Evolutionary conservation across 371 early-diverging fungal species (phyloP).

Genomic region (Conidiobolus incongruus): DNA sequence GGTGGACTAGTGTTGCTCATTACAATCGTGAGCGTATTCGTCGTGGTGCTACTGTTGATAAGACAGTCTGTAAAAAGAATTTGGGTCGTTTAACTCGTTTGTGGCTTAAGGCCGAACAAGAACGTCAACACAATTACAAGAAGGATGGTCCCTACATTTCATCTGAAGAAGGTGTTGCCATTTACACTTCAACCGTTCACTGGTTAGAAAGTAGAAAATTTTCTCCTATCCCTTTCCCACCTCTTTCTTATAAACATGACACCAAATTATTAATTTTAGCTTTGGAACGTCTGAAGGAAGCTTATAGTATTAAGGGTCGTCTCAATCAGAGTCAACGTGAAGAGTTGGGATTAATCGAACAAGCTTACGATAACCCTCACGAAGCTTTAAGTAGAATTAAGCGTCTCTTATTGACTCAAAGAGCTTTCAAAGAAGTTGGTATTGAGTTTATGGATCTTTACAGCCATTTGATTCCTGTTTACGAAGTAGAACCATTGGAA

Average conservation of each 20-base stretch:
- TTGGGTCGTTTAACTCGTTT: constrained; percentile 95
- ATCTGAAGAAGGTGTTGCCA: constrained; percentile 93
- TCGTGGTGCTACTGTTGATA: constrained; percentile 97
- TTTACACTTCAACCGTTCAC: constrained; percentile 91
- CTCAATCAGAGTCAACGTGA: constrained; percentile 92
- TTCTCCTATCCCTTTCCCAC: constrained; percentile 97
- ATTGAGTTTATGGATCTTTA: constrained; percentile 97
- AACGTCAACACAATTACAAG: constrained; percentile 95
- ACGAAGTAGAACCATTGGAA: constrained; percentile 93
- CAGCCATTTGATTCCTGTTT: constrained; percentile 85
- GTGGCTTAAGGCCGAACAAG: constrained; percentile 97
- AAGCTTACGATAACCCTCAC: constrained; percentile 94
- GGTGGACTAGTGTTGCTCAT: constrained; percentile 97
- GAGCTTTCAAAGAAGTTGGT: constrained; percentile 98
- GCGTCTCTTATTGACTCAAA: constrained; percentile 85
- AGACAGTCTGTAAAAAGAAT: constrained; percentile 94
- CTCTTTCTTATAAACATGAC: constrained; percentile 95
- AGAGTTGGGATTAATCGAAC: constrained; percentile 91
- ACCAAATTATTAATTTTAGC: constrained; percentile 90
- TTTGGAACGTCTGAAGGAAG: constrained; percentile 86
- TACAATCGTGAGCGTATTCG: constrained; percentile 97
- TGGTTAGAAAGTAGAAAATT: constrained; percentile 96
- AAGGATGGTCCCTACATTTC: constrained; percentile 96
- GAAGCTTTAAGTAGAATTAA: constrained; percentile 89
- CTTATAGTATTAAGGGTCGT: constrained; percentile 88